Evolutionary conservation across 2,329 filamentous ascomycete species (phyloP).

Genomic region (Sporothrix phasma): DNA sequence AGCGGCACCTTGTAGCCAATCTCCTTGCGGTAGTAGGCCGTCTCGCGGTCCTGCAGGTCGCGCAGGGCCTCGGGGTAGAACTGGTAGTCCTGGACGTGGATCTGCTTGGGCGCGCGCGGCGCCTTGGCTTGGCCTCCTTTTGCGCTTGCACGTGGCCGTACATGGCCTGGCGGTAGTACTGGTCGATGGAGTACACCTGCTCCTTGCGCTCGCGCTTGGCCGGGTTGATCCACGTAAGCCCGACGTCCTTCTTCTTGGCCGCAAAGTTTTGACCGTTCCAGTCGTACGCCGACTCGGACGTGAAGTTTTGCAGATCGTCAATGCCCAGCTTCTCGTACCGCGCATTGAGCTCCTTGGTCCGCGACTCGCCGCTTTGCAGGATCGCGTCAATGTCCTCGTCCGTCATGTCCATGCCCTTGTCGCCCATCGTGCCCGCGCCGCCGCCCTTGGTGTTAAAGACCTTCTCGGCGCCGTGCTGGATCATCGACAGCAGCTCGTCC

Average conservation of each 20-base stretch:
- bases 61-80: conserved; percentile 81
- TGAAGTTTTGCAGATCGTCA: conserved; percentile 95
- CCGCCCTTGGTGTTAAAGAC: conserved; percentile 71
- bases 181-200: conserved; percentile 96
- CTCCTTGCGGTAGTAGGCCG: conserved; percentile 89
- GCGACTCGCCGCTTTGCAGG: conserved; percentile 72
- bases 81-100: conserved; percentile 88
- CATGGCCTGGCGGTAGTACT: conserved; percentile 90
- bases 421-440: conserved; percentile 48
- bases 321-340: conserved; percentile 96
- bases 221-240: conserved; percentile 94
- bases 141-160: conserved; percentile 64
- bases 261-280: conserved; percentile 98
- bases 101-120: conserved; percentile 88
- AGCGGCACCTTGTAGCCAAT: conserved; percentile 91
- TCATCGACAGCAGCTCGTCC: conserved; percentile 94
- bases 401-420: conserved; percentile 53
- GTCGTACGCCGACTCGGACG: conserved; percentile 92
- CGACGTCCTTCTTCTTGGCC: conserved; percentile 77
- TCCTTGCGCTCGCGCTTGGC: conserved; percentile 97
- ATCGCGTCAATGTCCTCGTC: conserved; percentile 90
- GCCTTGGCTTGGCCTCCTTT: conserved; percentile 83
- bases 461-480: conserved; percentile 94
- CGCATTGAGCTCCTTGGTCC: conserved; percentile 81
- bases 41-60: conserved; percentile 92